A percentile compares a stretch with the other conserved stretches of the same genome.
phyloP scores from a whole-genome alignment of 441 rosid genomes.

The Adansonia gregorii region DNA sequence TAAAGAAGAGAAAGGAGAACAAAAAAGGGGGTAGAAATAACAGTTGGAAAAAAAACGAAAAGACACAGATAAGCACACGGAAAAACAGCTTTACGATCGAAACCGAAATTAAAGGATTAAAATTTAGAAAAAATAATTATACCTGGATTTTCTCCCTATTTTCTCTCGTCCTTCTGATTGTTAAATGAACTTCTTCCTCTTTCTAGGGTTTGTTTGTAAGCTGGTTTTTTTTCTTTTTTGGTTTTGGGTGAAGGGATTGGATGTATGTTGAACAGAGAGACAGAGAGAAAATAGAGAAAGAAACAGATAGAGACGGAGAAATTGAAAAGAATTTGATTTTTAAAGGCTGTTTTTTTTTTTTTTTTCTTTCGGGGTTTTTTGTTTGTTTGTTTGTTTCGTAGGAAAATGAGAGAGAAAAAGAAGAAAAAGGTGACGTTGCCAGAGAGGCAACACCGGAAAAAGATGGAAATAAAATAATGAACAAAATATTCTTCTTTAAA shows the following conservation, averaged over 20 bases:
- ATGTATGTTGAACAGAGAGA: neutral
- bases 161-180: neutral
- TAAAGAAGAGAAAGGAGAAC: neutral
- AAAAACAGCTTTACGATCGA: slow-evolving; percentile 19
- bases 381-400: neutral
- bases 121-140: neutral
- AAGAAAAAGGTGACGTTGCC: neutral
- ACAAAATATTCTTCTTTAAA: too few species aligned
- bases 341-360: neutral
- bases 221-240: neutral
- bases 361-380: too few species aligned
- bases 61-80: slow-evolving; percentile 4
- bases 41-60: neutral
- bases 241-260: slow-evolving; percentile 5
- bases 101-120: slow-evolving; percentile 17
- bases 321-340: neutral
- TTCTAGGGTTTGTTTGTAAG: slow-evolving; percentile 24
- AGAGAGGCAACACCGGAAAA: neutral
- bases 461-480: too few species aligned
- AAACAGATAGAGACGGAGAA: neutral
- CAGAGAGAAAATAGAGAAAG: neutral
- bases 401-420: neutral
- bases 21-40: neutral
- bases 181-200: slow-evolving; percentile 8
- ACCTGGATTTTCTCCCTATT: slow-evolving; percentile 24